Evolutionary conservation across 2,329 filamentous ascomycete genomes (phyloP), one percentile per base, ranked within the genome.

Genomic region (Neopestalotiopsis sp.): DNA sequence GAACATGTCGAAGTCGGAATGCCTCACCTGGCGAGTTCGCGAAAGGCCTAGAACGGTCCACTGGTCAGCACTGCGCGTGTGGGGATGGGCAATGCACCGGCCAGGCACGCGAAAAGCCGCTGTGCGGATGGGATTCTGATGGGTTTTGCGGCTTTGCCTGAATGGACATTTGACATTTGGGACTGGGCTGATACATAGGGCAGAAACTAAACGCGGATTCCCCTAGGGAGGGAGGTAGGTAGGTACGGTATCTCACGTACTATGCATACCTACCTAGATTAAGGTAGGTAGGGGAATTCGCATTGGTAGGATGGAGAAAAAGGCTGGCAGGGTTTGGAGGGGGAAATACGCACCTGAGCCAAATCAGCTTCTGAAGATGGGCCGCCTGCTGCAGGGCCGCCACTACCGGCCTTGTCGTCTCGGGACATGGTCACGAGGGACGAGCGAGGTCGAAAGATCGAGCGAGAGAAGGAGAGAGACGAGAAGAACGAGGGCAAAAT

Each of bases 1-100:
- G 28, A 20, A 34, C 57, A 59, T 24, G 13, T 20, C 30, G 28
- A 40, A 30, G 30, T 42, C 10, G 28, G 59, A 34, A 34, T 40
- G 30, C 34, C 76, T 69, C 75, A 78, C 77, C 74, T 78, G 64
- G 75, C 74, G 68, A 79, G 75, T 69, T 78, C 76, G 70, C 70
- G 73, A 68, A 77, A 78, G 72, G 77, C 76, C 77, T 79, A 76
- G 75, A 74, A 69, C 17, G 28, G 42, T 30, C 62, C 24, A 28
- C 70, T 62, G 17, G 69, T 28, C 66, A 68, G 66, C 59, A 32
- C 32, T 28, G 20, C 14, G 17, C 56, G 17, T 59, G 62, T 34
- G 67, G 24, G 66, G 64, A 66, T 24, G 10, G 28, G 40, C 12
- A 28, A 66, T 53, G 40, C 40, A 28, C n/a, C 62, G 14, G 20